Conservation (phyloP, 108 stramenopile species). For the Nannochloropsis gaditana region DNA sequence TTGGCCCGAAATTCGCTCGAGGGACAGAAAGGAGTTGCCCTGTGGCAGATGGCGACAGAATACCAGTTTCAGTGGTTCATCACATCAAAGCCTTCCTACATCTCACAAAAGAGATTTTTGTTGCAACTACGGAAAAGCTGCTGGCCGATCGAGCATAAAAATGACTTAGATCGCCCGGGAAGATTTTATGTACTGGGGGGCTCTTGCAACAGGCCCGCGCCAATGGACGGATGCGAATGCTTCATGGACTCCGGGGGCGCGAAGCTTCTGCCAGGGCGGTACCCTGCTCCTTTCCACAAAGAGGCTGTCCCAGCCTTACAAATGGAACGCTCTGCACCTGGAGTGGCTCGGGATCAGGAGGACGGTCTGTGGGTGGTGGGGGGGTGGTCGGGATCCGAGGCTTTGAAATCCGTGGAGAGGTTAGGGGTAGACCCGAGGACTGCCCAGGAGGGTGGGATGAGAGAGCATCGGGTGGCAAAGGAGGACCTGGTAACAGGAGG, state of each 20-base stretch:
- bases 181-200: neutral
- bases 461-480: neutral
- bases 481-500: neutral
- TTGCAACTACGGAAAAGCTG: neutral
- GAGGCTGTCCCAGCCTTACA: neutral
- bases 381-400: neutral
- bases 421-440: neutral
- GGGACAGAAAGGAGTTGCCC: neutral
- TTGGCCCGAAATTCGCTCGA: neutral
- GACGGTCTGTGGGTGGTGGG: neutral
- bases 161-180: neutral
- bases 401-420: constrained; percentile 13
- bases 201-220: neutral
- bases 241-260: neutral
- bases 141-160: neutral
- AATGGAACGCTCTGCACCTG: neutral
- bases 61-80: neutral
- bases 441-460: neutral
- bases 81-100: neutral
- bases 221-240: neutral
- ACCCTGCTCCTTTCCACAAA: neutral
- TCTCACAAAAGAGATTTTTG: neutral
- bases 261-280: neutral
- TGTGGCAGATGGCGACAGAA: neutral
- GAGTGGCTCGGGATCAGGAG: neutral